A percentile compares a stretch with the other conserved stretches of the same genome.
Conservation (phyloP, 306 rosid species). For the Cicer judaicum region DNA sequence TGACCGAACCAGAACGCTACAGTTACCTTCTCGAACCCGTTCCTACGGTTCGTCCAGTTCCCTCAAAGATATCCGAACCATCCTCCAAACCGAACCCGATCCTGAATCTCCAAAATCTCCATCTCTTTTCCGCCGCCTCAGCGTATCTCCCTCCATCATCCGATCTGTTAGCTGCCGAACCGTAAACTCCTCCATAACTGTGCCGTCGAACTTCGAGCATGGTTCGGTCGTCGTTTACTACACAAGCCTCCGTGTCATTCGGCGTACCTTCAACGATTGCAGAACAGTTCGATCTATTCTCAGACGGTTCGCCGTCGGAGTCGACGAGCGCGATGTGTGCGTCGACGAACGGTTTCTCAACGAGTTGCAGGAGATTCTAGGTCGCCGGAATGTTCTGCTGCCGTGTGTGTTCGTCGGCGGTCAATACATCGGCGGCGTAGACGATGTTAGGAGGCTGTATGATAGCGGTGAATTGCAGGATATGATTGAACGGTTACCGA, state of each 20-base stretch:
- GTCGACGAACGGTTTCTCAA: slow-evolving; percentile 63
- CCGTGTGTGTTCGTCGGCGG: slow-evolving; percentile 81
- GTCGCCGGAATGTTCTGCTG: slow-evolving; percentile 49
- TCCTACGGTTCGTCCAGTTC: slow-evolving; percentile 56
- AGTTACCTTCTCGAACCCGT: neutral
- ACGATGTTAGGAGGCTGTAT: slow-evolving; percentile 61
- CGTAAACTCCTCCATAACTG: slow-evolving; percentile 1
- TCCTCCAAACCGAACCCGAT: slow-evolving; percentile 52
- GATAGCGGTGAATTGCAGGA: slow-evolving; percentile 70
- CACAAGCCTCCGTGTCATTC: slow-evolving; percentile 87
- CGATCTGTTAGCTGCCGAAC: slow-evolving; percentile 49
- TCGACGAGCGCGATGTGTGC: slow-evolving; percentile 89
- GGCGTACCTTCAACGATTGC: slow-evolving; percentile 82
- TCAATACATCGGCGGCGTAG: slow-evolving; percentile 65
- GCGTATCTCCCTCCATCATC: slow-evolving; percentile 56
- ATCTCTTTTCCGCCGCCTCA: slow-evolving; percentile 67
- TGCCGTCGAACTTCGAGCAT: slow-evolving; percentile 55
- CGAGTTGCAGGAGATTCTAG: slow-evolving; percentile 62
- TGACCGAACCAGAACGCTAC: slow-evolving; percentile 14
- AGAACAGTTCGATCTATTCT: slow-evolving; percentile 68
- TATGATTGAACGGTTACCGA: slow-evolving; percentile 65
- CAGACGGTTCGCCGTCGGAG: slow-evolving; percentile 55
- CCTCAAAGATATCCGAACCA: slow-evolving; percentile 72
- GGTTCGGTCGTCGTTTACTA: slow-evolving; percentile 61
- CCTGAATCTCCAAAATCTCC: slow-evolving; percentile 58